Conservation (phyloP, 371 early-diverging fungal species). For the Mortierella sp. region DNA sequence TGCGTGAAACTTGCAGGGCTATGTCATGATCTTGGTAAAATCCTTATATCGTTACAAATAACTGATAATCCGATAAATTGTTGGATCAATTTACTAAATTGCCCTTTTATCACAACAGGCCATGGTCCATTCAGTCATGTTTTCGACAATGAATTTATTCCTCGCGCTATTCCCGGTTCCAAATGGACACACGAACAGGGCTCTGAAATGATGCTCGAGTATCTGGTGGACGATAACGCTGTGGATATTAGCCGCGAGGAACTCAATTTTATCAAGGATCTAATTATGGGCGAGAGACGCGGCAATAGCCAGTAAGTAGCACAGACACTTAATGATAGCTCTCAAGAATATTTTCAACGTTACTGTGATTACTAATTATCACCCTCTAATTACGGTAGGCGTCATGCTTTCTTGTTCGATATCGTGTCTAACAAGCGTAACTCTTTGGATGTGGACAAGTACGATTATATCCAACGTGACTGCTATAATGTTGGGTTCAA, state of each 20-base stretch:
- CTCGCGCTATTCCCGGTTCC: constrained; percentile 71
- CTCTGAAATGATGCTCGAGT: constrained; percentile 90
- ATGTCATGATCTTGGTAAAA: constrained; percentile 92
- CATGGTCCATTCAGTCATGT: constrained; percentile 97
- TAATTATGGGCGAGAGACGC: constrained; percentile 83
- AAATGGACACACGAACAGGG: constrained; percentile 93
- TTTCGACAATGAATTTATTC: constrained; percentile 92
- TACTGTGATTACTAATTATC: background rate
- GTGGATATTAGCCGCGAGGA: constrained; percentile 79
- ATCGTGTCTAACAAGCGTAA: constrained; percentile 97
- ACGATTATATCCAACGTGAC: constrained; percentile 96
- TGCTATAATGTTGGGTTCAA: constrained; percentile 88
- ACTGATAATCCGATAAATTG: background rate
- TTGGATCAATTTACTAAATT: background rate
- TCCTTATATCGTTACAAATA: background rate
- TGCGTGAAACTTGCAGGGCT: constrained; percentile 94
- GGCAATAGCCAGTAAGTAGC: constrained; percentile 32
- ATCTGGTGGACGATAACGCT: constrained; percentile 84
- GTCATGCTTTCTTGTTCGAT: constrained; percentile 87
- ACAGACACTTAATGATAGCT: background rate
- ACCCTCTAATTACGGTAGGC: constrained; percentile 11
- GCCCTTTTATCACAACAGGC: constrained; percentile 56
- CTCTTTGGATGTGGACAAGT: constrained; percentile 97
- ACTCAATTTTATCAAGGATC: constrained; percentile 83
- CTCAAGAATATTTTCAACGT: background rate